Percentiles rank a stretch among this genome's conserved stretches.
These are phyloP conservation scores for Rosa rugosa DNA, from an alignment of 306 rosid genomes.

Conservation along the genomic window DNA sequence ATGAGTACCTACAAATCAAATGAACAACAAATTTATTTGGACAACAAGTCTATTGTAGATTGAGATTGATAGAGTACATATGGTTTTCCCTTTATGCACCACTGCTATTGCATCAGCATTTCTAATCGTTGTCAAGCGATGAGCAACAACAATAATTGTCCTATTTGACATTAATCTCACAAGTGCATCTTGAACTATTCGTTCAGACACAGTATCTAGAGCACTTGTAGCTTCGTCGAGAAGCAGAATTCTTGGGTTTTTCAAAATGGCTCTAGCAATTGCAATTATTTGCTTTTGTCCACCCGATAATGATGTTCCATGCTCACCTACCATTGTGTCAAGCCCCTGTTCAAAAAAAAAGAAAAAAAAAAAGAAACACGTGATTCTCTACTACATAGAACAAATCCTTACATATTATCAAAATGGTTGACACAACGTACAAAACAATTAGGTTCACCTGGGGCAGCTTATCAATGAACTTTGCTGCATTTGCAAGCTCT, in stretches of 20 bases:
- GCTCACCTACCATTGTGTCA: constrained; percentile 81
- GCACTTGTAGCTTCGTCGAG: constrained; percentile 98
- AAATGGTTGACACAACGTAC: neutral
- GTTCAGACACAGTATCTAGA: constrained; percentile 86
- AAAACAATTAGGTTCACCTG: constrained; percentile 29
- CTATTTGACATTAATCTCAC: constrained; percentile 59
- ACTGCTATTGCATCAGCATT: constrained; percentile 82
- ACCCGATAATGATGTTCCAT: constrained; percentile 90
- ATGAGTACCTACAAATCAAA: constrained; percentile 56
- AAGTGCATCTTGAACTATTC: constrained; percentile 84
- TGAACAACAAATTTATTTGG: neutral
- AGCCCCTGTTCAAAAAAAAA: constrained; percentile 49
- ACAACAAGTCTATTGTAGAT: neutral
- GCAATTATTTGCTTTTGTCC: constrained; percentile 99
- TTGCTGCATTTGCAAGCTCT: constrained; percentile 83
- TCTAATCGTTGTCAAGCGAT: constrained; percentile 84
- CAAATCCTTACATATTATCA: neutral
- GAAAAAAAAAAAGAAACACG: neutral
- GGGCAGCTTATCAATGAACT: constrained; percentile 74
- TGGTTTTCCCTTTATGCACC: constrained; percentile 63
- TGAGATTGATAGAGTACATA: neutral
- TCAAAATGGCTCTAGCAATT: constrained; percentile 87
- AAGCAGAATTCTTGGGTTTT: constrained; percentile 83
- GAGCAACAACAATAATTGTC: constrained; percentile 87
- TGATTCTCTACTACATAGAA: neutral